These are phyloP conservation scores for Schwanniomyces etchellsii DNA, from an alignment of 1,139 yeast species.

Conservation along the genomic window DNA sequence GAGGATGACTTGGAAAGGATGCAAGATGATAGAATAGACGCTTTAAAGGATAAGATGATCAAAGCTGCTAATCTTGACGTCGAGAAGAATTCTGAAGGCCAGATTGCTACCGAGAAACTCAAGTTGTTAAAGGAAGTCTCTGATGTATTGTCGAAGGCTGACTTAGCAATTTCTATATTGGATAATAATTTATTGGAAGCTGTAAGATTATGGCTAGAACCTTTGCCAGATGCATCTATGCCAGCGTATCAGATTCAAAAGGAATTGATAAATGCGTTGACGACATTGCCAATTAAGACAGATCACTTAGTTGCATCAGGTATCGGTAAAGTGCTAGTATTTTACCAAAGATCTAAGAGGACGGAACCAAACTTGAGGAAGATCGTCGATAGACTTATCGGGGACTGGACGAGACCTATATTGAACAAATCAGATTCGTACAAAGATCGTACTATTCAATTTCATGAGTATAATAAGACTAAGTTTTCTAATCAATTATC, in stretches of 20 bases:
- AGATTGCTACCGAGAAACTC: constrained; percentile 83
- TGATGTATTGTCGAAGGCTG: constrained; percentile 72
- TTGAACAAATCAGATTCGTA: constrained; percentile 94
- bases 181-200: constrained; percentile 94
- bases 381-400: constrained; percentile 83
- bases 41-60: constrained; percentile 84
- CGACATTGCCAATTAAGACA: constrained; percentile 84
- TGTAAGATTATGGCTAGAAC: constrained; percentile 95
- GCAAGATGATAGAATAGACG: constrained; percentile 87
- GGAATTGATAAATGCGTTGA: constrained; percentile 70
- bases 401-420: constrained; percentile 98
- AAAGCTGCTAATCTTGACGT: constrained; percentile 89
- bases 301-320: constrained; percentile 94
- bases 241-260: constrained; percentile 96
- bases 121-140: constrained; percentile 75
- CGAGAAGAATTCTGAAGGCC: constrained; percentile 69
- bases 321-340: constrained; percentile 88
- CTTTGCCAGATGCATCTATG: constrained; percentile 93
- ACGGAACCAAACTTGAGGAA: constrained; percentile 85
- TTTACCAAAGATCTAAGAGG: constrained; percentile 84
- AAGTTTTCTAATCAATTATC: constrained; percentile 45
- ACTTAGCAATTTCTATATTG: constrained; percentile 83
- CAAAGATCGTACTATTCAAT: constrained; percentile 75
- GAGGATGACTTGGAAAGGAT: constrained; percentile 92
- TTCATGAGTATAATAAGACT: constrained; percentile 64